Percentiles rank a stretch among this genome's conserved stretches.
phyloP scores from a whole-genome alignment of 768 basidiomycete species.

The Pisolithus tinctorius region DNA sequence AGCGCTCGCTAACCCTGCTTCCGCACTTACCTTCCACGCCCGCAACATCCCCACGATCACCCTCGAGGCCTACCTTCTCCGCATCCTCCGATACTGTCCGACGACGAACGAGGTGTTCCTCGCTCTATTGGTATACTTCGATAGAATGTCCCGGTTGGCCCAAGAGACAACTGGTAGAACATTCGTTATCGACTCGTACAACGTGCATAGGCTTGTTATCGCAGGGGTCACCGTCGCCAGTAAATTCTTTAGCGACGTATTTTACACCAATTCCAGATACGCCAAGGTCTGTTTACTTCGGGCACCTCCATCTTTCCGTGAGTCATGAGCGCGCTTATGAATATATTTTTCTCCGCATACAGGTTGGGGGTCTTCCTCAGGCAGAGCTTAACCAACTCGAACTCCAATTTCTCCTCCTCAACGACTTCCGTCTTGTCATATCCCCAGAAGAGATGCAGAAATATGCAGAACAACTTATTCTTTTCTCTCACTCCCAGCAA shows the following conservation, averaged over 20 bases:
- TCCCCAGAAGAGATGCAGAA: conserved; percentile 87
- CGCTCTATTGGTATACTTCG: conserved; percentile 91
- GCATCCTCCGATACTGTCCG: conserved; percentile 97
- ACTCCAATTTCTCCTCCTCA: conserved; percentile 92
- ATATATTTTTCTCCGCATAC: not conserved
- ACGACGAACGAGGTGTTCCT: conserved; percentile 98
- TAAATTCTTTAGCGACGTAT: conserved; percentile 98
- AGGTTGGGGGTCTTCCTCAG: conserved; percentile 95
- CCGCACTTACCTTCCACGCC: conserved; percentile 90
- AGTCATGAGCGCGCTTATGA: too few species aligned
- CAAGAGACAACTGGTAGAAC: conserved; percentile 36
- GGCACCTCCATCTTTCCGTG: too few species aligned
- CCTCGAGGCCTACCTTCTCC: conserved; percentile 91
- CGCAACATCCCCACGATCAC: conserved; percentile 92
- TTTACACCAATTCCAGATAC: conserved; percentile 97
- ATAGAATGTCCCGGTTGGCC: conserved; percentile 70
- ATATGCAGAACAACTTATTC: conserved; percentile 85
- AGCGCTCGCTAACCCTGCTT: conserved; percentile 69
- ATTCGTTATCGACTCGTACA: conserved; percentile 95
- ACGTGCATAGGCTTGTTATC: conserved; percentile 94
- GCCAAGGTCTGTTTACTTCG: conserved; percentile 65
- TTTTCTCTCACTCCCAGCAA: conserved; percentile 52
- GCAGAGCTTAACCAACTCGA: conserved; percentile 94
- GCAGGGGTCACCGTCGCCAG: conserved; percentile 98
- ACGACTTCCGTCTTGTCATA: conserved; percentile 90